Evolutionary conservation across 2,329 filamentous ascomycete genomes (phyloP).

Genomic region (Aspergillus tanneri): DNA sequence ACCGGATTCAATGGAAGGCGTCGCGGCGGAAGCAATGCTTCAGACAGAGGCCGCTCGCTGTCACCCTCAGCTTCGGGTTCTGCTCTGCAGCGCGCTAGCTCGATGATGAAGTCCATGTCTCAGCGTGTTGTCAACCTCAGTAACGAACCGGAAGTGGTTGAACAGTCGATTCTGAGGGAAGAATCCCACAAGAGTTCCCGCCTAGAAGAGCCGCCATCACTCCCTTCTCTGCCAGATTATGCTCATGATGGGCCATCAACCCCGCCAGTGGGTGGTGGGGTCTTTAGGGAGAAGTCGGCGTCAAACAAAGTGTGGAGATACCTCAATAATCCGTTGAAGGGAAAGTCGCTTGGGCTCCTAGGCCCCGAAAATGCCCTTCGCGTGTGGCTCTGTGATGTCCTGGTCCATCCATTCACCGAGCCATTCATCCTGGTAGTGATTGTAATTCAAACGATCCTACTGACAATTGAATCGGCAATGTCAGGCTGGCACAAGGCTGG

Average conservation of each 20-base stretch:
- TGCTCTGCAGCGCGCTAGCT: constrained; percentile 67
- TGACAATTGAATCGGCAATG: constrained; percentile 76
- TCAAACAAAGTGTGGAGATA: constrained; percentile 47
- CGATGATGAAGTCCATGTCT: constrained; percentile 82
- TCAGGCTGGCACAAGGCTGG: constrained; percentile 65
- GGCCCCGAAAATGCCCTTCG: constrained; percentile 73
- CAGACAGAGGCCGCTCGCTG: constrained; percentile 53
- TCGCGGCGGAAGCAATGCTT: constrained; percentile 55
- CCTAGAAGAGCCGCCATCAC: constrained; percentile 53
- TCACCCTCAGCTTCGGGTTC: constrained; percentile 61
- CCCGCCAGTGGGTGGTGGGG: constrained; percentile 36
- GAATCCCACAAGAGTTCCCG: constrained; percentile 51
- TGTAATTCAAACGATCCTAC: constrained; percentile 79
- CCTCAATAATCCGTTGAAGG: constrained; percentile 73
- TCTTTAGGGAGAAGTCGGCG: constrained; percentile 33
- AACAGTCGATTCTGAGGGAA: constrained; percentile 66
- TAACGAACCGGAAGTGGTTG: constrained; percentile 81
- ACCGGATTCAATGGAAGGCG: constrained; percentile 53
- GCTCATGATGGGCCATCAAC: constrained; percentile 43
- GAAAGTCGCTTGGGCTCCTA: constrained; percentile 83
- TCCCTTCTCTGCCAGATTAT: constrained; percentile 50
- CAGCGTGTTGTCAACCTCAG: constrained; percentile 97
- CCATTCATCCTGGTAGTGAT: constrained; percentile 85
- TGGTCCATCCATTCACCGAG: constrained; percentile 85
- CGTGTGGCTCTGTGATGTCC: constrained; percentile 71